Conservation (phyloP, 2,329 filamentous ascomycete species). For the Raffaelea albimanens region DNA sequence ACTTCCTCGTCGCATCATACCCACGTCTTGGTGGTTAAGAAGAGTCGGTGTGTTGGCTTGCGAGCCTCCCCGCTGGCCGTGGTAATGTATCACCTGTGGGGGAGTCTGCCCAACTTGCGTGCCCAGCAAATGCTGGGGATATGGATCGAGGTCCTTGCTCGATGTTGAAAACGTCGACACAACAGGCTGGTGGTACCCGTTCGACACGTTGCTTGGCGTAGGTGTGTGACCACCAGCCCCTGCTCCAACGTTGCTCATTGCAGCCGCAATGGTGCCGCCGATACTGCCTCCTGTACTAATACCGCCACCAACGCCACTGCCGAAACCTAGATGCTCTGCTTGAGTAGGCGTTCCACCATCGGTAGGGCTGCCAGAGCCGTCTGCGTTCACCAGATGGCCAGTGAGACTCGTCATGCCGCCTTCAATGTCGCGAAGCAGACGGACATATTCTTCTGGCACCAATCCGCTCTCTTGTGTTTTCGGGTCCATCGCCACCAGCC, state of each 20-base stretch:
- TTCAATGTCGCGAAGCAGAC: constrained; percentile 84
- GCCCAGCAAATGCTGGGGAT: constrained; percentile 55
- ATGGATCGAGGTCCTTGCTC: constrained; percentile 59
- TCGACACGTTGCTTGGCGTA: constrained; percentile 34
- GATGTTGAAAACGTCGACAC: constrained; percentile 63
- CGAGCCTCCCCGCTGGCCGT: constrained; percentile 57
- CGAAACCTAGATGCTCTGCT: constrained; percentile 41
- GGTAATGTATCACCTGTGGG: constrained; percentile 58
- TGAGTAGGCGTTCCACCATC: constrained; percentile 53
- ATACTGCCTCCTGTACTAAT: neutral
- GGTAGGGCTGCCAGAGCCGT: constrained; percentile 41
- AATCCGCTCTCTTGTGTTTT: constrained; percentile 89
- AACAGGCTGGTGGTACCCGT: constrained; percentile 60
- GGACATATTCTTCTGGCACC: constrained; percentile 93
- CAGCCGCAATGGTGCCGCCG: neutral
- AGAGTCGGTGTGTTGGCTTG: constrained; percentile 56
- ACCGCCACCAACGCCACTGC: constrained; percentile 8
- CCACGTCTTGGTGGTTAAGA: constrained; percentile 39
- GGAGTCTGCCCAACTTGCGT: constrained; percentile 53
- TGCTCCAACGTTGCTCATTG: constrained; percentile 20
- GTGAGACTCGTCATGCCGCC: constrained; percentile 71
- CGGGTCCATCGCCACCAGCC: constrained; percentile 93
- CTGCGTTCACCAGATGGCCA: constrained; percentile 36
- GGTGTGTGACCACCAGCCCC: constrained; percentile 37
- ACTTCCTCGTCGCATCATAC: constrained; percentile 36